Evolutionary conservation across 2,329 filamentous ascomycete species (phyloP), one percentile per base, ranked within the genome.

Genomic region (Fusarium ramigenum): DNA sequence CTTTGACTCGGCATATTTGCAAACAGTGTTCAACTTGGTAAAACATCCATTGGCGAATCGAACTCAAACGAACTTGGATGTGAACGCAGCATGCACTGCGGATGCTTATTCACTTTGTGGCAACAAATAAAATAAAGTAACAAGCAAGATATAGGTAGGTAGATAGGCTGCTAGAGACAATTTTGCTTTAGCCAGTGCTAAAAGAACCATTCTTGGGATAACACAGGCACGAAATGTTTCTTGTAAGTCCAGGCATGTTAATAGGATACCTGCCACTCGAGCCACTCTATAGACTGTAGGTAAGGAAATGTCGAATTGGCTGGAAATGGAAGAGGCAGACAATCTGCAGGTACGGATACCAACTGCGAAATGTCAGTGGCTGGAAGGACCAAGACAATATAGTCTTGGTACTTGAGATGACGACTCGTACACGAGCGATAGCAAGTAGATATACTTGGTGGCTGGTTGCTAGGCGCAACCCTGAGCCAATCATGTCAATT

Each of bases 381-480:
- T 73, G 21, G 49, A 40, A 43, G 12, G 25, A 42, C 30, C 5
- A n/a, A 40, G 32, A 40, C 11, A n/a, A n/a, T 46, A 25, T 30
- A 34, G 61, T 67, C 34, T 14, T 12, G 49, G 42, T 76, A 76
- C 74, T 32, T 60, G n/a, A n/a, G 5, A 16, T 19, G 4, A 9
- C 18, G 21, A 15, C 9, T 19, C 6, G 2, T 7, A 4, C 3
- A 34, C 15, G 5, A 28, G 25, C 8, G n/a, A n/a, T 21, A 21
- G 19, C 28, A 72, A 54, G 67, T 70, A 68, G 43, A 63, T 63
- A 47, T 70, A 70, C 69, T 40, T 58, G 21, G 37, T 37, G 39
- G 63, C 50, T 71, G 72, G 78, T 79, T 79, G 78, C 78, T 60
- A 71, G 67, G 52, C 64, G 75, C 66, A 74, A 70, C 67, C 47